phyloP scores from a whole-genome alignment of 1,284 basidiomycete genomes.

The Hymenochaete sp. region DNA sequence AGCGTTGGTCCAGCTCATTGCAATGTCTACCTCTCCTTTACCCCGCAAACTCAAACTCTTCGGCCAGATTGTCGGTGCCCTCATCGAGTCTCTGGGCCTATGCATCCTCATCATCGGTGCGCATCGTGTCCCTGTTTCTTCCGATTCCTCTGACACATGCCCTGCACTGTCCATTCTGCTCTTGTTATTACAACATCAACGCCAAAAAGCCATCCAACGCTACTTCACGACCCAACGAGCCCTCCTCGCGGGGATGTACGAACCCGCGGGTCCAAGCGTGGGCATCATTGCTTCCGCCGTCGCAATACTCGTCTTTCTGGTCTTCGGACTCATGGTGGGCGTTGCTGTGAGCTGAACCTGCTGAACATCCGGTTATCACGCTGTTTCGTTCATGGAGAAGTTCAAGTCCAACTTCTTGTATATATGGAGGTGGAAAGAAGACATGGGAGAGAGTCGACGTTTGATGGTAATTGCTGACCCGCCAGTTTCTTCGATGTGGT shows the following conservation, averaged over 20 bases:
- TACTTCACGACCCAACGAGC: constrained; percentile 12
- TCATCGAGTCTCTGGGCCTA: constrained; percentile 8
- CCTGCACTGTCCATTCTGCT: neutral
- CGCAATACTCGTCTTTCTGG: neutral
- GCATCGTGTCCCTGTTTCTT: neutral
- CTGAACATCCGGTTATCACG: no score
- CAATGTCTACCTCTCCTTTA: neutral
- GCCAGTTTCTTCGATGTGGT: no score
- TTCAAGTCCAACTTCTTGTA: no score
- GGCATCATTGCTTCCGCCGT: constrained; percentile 2
- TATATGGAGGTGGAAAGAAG: no score
- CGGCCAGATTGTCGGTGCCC: constrained; percentile 6
- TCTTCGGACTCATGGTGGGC: constrained; percentile 10
- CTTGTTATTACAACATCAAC: neutral
- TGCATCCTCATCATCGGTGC: constrained; percentile 9
- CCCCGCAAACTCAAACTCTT: neutral
- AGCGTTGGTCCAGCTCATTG: constrained; percentile 13
- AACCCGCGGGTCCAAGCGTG: constrained; percentile 7
- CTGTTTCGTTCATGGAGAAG: no score
- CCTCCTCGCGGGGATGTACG: constrained; percentile 9
- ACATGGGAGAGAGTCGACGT: no score
- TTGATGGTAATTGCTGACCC: no score
- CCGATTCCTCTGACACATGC: neutral
- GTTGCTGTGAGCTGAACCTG: constrained; percentile 3
- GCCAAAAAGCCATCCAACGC: neutral